Percentiles rank a stretch among this genome's conserved stretches.
Evolutionary conservation across 106 monocot genomes (phyloP).

Genomic region (Dendrobium officinale): DNA sequence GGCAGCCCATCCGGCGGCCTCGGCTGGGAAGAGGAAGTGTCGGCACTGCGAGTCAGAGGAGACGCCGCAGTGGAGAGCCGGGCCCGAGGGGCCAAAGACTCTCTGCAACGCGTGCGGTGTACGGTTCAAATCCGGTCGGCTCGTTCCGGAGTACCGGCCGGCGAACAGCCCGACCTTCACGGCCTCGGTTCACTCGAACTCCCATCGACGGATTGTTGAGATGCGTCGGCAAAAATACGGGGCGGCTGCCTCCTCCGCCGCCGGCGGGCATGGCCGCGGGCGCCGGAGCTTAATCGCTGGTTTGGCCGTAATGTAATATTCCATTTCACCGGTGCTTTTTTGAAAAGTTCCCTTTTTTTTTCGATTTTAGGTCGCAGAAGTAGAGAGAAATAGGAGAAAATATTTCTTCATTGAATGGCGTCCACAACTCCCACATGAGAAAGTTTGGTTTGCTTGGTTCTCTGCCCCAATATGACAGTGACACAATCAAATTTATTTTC

Average conservation of each 20-base stretch:
- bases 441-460: neutral
- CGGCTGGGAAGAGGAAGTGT: slow-evolving; percentile 22
- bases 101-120: slow-evolving; percentile 60
- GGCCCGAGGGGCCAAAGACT: slow-evolving; percentile 69
- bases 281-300: neutral
- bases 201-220: slow-evolving; percentile 50
- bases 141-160: slow-evolving; percentile 67
- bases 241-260: neutral
- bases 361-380: neutral
- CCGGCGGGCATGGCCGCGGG: neutral
- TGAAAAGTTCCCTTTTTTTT: neutral
- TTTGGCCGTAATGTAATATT: neutral
- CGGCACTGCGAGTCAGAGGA: slow-evolving; percentile 48
- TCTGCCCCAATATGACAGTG: too few species aligned
- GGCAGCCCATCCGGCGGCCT: neutral
- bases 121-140: slow-evolving; percentile 38
- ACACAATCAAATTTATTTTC: too few species aligned
- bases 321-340: neutral
- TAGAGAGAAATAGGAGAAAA: neutral
- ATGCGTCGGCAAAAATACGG: slow-evolving; percentile 34
- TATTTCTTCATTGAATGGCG: neutral
- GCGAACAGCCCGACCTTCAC: slow-evolving; percentile 60
- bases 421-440: neutral
- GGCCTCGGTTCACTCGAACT: slow-evolving; percentile 52
- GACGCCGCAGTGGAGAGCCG: slow-evolving; percentile 69